Conservation (phyloP, 2,329 filamentous ascomycete genomes). For the Lasiodiplodia gonubiensis region DNA sequence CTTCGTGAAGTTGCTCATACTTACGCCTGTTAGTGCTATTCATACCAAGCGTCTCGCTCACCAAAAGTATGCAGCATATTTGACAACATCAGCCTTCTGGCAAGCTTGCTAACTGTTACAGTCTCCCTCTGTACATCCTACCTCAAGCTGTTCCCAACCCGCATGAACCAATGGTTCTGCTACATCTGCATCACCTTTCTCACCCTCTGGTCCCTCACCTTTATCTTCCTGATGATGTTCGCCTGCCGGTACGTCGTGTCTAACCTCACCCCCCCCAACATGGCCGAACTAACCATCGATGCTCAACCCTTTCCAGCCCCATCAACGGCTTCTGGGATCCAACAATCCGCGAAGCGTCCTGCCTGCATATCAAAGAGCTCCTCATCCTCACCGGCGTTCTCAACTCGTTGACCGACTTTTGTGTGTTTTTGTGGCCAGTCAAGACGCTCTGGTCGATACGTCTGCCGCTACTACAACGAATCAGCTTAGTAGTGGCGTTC, state of each 20-base stretch:
- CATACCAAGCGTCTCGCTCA: conserved; percentile 36
- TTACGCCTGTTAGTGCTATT: conserved; percentile 34
- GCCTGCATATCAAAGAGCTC: conserved; percentile 37
- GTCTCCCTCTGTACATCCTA: conserved; percentile 18
- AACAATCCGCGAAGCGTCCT: conserved; percentile 30
- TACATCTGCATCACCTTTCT: conserved; percentile 36
- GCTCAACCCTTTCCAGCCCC: not conserved
- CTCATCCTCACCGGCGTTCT: conserved; percentile 37
- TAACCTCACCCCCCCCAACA: not conserved
- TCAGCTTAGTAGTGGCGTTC: conserved; percentile 41
- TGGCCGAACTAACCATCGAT: not conserved
- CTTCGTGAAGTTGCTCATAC: too few species aligned
- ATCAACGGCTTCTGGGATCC: conserved; percentile 24
- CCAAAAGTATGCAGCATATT: conserved; percentile 35
- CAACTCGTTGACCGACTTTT: conserved; percentile 43
- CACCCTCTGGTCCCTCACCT: conserved; percentile 32
- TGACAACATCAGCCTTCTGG: conserved; percentile 30
- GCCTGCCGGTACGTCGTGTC: conserved; percentile 39
- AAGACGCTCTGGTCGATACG: conserved; percentile 37
- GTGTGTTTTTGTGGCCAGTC: conserved; percentile 43
- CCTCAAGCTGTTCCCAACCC: conserved; percentile 39
- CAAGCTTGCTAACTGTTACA: conserved; percentile 22
- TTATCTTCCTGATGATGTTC: conserved; percentile 38
- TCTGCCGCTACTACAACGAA: conserved; percentile 38
- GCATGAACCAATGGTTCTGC: conserved; percentile 40